Evolutionary conservation across 495 filamentous ascomycete species (phyloP), one percentile per base, ranked within the genome.

Genomic region (Podospora fimiseda): DNA sequence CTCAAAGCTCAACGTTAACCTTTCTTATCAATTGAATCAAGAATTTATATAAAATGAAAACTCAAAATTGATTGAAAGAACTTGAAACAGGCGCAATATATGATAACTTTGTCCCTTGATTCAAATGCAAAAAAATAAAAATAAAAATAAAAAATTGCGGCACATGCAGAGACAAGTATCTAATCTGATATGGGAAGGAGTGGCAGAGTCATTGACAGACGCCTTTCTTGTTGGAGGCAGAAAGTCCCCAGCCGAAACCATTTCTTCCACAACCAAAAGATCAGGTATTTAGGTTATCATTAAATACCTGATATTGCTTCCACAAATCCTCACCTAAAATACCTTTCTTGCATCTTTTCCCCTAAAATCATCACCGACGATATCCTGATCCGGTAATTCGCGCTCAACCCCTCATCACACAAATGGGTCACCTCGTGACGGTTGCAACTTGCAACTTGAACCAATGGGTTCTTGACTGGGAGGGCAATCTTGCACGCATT

Each of bases 401-500:
- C 16, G 16, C 39, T 41, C 39, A 33, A 41, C 24, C 21, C 23
- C 9, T 33, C 21, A 22, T 16, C 37, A 23, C 5, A 13, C 43
- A 43, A 65, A 67, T 65, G 58, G 66, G 63, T 2, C 66, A 63
- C 33, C 65, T 74, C 7, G 64, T 73, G 14, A 72, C 71, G n/a
- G 63, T 75, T 50, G 70, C 71, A 43, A 73, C 69, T 9, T 74
- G 78, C 60, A 68, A 60, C 36, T 62, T 80, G 42, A 77, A 80
- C 55, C 77, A 80, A 64, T 88, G 85, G 85, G 80, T 80, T 41
- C 77, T 92, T 1, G 89, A 93, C 50, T 91, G 82, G 64, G 82
- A 86, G 58, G 90, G 90, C 18, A 95, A 95, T 60, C 66, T 73
- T 1, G 70, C 79, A 24, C 77, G 90, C 6, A 94, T 94, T 55